Evolutionary conservation across 208 protist species (phyloP).

Genomic region (Borovskyia barvae): DNA sequence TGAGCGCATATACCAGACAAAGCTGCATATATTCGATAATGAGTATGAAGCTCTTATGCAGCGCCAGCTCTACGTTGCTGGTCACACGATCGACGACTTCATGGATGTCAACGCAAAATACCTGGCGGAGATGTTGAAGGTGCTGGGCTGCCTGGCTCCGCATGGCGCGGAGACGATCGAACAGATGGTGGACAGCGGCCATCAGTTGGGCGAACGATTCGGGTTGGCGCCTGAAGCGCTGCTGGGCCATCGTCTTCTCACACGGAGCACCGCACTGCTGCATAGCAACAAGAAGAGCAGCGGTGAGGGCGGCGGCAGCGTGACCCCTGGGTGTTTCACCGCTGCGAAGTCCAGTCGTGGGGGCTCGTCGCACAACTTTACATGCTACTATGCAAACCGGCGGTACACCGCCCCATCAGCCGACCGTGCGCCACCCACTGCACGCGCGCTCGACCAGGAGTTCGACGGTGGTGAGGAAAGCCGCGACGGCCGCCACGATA

Average conservation of each 20-base stretch:
- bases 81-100: constrained; percentile 48
- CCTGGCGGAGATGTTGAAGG: constrained; percentile 35
- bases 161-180: constrained; percentile 27
- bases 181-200: constrained; percentile 19
- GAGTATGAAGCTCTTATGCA: constrained; percentile 47
- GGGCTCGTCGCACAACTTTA: constrained; percentile 38
- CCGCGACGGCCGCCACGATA: background rate
- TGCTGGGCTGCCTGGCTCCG: constrained; percentile 39
- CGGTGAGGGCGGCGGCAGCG: background rate
- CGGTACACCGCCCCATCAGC: background rate
- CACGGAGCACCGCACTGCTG: background rate
- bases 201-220: constrained; percentile 17
- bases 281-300: background rate
- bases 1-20: constrained; percentile 23
- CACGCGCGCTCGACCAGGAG: constrained; percentile 11
- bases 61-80: constrained; percentile 31
- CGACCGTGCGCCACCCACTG: constrained; percentile 14
- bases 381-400: constrained; percentile 30
- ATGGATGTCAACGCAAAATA: constrained; percentile 39
- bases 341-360: background rate
- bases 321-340: background rate
- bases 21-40: constrained; percentile 30
- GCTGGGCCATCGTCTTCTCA: constrained; percentile 5
- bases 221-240: constrained; percentile 24
- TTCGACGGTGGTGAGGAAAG: background rate